These are phyloP conservation scores for Salicornia ramosissima DNA, from an alignment of 148 eudicot genomes.

Conservation along the genomic window DNA sequence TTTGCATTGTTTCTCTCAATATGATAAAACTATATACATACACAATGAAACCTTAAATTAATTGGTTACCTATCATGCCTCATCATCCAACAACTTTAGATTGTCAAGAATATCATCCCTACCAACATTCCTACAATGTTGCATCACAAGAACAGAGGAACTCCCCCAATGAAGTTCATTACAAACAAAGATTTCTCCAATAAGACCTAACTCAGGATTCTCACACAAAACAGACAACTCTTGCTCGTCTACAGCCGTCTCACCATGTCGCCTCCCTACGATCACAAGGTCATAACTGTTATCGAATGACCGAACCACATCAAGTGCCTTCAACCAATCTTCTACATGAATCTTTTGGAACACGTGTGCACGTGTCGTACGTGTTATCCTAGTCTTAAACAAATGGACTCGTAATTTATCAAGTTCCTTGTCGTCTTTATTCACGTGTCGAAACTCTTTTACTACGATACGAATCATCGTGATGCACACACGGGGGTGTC, in stretches of 20 bases:
- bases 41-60: neutral
- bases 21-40: too few relatives aligned
- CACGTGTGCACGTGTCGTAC: neutral
- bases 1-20: too few relatives aligned
- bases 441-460: neutral
- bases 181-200: conserved; percentile 24
- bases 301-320: conserved; percentile 13
- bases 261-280: conserved; percentile 23
- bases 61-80: neutral
- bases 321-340: conserved; percentile 21
- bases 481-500: conserved; percentile 12
- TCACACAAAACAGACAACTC: conserved; percentile 17
- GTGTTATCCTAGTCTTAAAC: conserved; percentile 13
- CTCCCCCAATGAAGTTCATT: conserved; percentile 17
- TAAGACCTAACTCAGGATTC: conserved; percentile 30
- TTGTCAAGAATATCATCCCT: neutral
- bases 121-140: conserved; percentile 14
- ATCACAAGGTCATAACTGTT: conserved; percentile 23
- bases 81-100: neutral
- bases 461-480: conserved; percentile 12
- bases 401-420: conserved; percentile 9
- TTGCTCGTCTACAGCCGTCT: neutral
- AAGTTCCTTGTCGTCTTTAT: neutral
- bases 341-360: conserved; percentile 16
- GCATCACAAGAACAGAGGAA: conserved; percentile 28